Base-by-base conservation (phyloP, 1,284 basidiomycete species). In the Marasmius fiardii region DNA sequence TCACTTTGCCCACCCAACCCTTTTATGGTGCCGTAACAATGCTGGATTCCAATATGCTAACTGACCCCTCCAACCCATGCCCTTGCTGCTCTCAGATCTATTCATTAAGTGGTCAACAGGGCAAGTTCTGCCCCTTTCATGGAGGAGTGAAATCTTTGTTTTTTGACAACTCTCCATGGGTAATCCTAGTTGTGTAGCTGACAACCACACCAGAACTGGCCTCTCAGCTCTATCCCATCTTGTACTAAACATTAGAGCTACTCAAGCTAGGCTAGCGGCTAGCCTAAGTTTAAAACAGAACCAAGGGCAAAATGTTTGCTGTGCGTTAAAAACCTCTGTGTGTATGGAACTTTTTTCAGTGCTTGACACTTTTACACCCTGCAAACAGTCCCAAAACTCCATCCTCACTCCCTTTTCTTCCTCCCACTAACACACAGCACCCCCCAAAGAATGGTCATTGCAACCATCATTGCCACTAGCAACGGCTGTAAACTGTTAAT, bases 401-500 rank as follows among this genome's bases (percentile, higher is more conserved):
- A 4, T 10, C 10, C 39, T n/a, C 4, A 41, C 16, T 49, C 31
- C 47, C 33, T 49, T 26, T 26, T 28, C 20, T 14, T 34, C 11
- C 20, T 35, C 16, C 21, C 28, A 33, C 23, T 26, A 7, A 44
- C 11, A 43, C 21, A 16, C 12, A 39, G 31, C 33, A 43, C 16
- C 21, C 31, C 34, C 34, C 37, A 43, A 37, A 51, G 34, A 10
- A 51, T 20, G 1, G 50, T 51, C 34, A 51, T 51, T 14, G 20
- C 20, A 12, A 34, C 34, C 35, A 43, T 20, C 23, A 24, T 37
- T 20, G 47, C 24, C 10, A 49, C 28, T 52, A 43, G 34, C 11
- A 67, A 52, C 6, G 65, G 67, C 43, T 66, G 65, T 28, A 68
- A 60, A 45, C 59, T 56, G 3, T 50, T 54, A 14, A 66, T 66